phyloP scores from a whole-genome alignment of 225 moss, liverwort and hornwort species.

The Antitrichia curtipendula region DNA sequence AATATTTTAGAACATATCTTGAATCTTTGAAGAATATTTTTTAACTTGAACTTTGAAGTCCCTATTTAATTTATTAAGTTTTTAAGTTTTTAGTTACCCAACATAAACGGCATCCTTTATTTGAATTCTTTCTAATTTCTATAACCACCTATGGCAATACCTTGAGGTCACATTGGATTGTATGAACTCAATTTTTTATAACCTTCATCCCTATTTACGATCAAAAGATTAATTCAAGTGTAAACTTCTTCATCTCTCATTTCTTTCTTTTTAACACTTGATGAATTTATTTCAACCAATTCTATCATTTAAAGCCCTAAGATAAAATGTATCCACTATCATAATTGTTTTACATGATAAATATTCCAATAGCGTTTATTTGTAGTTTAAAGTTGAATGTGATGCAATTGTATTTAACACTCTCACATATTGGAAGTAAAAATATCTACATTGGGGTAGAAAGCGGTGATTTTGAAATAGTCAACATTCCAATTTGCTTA shows the following conservation, averaged over 20 bases:
- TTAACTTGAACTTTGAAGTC: background rate
- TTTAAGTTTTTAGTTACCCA: background rate
- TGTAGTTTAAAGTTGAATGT: background rate
- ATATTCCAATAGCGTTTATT: background rate
- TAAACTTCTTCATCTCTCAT: background rate
- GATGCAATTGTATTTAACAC: background rate
- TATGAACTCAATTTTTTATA: background rate
- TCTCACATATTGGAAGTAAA: background rate
- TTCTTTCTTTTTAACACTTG: background rate
- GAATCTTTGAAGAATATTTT: background rate
- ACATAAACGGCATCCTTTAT: accelerated
- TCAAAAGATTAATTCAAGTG: background rate
- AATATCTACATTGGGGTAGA: background rate
- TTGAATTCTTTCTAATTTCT: accelerated
- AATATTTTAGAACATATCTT: background rate
- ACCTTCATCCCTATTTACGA: background rate
- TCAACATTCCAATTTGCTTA: background rate
- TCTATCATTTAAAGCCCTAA: background rate
- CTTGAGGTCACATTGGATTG: accelerated
- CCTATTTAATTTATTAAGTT: too few species aligned
- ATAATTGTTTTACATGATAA: accelerated
- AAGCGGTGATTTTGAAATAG: background rate
- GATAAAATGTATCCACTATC: too few species aligned
- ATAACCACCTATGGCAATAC: accelerated
- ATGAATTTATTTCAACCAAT: background rate